These are phyloP conservation scores for Myriosclerotinia duriaeana DNA, from an alignment of 2,329 filamentous ascomycete genomes.

Conservation along the genomic window DNA sequence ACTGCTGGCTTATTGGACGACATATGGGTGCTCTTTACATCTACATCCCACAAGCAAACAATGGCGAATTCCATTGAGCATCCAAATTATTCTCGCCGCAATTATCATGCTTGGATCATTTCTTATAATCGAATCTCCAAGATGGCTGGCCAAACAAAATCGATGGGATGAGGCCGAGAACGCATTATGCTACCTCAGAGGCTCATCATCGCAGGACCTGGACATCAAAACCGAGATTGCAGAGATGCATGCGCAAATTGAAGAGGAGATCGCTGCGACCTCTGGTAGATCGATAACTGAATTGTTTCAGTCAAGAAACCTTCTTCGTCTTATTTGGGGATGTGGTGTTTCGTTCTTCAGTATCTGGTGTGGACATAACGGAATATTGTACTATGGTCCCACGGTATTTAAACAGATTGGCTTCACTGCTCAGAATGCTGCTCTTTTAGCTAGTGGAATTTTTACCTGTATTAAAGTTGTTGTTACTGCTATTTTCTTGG, in stretches of 20 bases:
- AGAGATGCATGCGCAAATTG: slow-evolving; percentile 49
- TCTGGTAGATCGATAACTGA: slow-evolving; percentile 50
- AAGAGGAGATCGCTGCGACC: slow-evolving; percentile 48
- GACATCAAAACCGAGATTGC: slow-evolving; percentile 43
- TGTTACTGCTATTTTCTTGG: slow-evolving; percentile 23
- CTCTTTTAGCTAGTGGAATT: slow-evolving; percentile 27
- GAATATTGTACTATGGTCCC: slow-evolving; percentile 19
- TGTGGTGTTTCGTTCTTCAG: slow-evolving; percentile 20
- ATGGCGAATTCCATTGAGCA: slow-evolving; percentile 53
- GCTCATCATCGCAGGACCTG: slow-evolving; percentile 41
- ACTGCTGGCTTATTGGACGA: slow-evolving; percentile 40
- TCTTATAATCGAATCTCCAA: slow-evolving; percentile 51
- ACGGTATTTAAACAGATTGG: slow-evolving; percentile 27
- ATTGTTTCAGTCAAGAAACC: slow-evolving; percentile 43
- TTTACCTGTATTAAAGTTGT: slow-evolving; percentile 27
- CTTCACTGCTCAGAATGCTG: slow-evolving; percentile 26
- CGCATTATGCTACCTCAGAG: slow-evolving; percentile 54
- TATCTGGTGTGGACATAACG: slow-evolving; percentile 19
- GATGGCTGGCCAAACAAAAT: slow-evolving; percentile 63
- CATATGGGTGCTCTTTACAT: slow-evolving; percentile 46
- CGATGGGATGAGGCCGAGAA: slow-evolving; percentile 60
- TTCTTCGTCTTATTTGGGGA: slow-evolving; percentile 20
- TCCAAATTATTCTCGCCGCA: slow-evolving; percentile 49
- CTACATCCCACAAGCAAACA: slow-evolving; percentile 44
- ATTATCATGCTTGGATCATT: slow-evolving; percentile 59